Conservation (phyloP, 352 stramenopile species). For the Phytophthora macrochlamydospora region DNA sequence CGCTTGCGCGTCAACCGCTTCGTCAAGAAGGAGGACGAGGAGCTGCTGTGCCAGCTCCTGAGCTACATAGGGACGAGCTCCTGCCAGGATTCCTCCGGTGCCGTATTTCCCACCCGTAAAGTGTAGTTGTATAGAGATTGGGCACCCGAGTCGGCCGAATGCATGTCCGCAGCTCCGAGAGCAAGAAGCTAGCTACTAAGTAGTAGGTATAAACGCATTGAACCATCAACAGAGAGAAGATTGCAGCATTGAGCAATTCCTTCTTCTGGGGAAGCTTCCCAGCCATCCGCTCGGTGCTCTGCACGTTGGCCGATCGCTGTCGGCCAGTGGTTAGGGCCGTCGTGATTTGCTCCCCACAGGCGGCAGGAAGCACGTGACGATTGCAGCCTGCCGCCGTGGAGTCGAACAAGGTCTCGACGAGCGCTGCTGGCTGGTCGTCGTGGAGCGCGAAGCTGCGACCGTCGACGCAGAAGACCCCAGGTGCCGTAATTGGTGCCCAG, state of each 20-base stretch:
- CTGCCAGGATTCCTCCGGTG: constrained; percentile 21
- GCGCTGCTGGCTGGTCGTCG: no score
- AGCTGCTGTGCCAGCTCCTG: constrained; percentile 85
- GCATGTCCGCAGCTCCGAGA: constrained; percentile 36
- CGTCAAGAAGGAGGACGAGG: constrained; percentile 98
- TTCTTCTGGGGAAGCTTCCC: constrained; percentile 6
- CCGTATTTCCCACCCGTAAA: constrained; percentile 24
- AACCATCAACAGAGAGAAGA: constrained; percentile 16
- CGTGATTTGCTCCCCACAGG: constrained; percentile 1
- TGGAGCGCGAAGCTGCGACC: no score
- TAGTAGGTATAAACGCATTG: constrained; percentile 24
- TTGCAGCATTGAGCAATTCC: neutral
- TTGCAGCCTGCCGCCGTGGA: neutral
- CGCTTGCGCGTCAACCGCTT: constrained; percentile 97
- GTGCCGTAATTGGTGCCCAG: neutral
- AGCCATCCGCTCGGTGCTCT: constrained; percentile 1
- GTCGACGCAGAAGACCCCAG: no score
- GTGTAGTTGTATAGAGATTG: constrained; percentile 49
- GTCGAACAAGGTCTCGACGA: neutral
- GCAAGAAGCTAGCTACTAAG: constrained; percentile 9
- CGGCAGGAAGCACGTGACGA: constrained; percentile 1
- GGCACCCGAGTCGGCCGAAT: constrained; percentile 32
- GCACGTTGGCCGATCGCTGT: neutral
- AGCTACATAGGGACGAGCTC: constrained; percentile 65
- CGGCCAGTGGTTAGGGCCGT: neutral